Evolutionary conservation across 2,329 filamentous ascomycete species (phyloP), one percentile per base, ranked within the genome.

Genomic region (Daldinia sp.): DNA sequence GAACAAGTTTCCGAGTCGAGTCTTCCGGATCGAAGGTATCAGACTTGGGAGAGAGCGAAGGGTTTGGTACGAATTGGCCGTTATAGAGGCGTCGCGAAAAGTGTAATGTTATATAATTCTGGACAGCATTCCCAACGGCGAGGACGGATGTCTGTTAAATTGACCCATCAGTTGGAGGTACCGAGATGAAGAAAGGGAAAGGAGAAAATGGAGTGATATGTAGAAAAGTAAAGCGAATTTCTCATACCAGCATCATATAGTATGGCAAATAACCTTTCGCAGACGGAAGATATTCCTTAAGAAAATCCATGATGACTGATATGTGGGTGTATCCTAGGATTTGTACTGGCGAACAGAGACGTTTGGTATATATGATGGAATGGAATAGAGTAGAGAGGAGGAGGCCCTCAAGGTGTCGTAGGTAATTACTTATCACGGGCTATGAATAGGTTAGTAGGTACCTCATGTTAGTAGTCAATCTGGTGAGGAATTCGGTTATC

Each of bases 11-110:
- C 72, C 84, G 78, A 30, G 83, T 80, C 72, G 84, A 82, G 75
- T 88, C 86, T 23, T 87, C 86, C 12, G 84, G 83, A 75, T 87
- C 81, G 78, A 80, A 82, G 41, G 74, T 77, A 51, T 78, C 75
- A 59, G 82, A 79, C 63, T 77, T 81, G 54, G 81, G 75, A 9
- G 79, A 80, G 10, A 87, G 79, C 35, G 80, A 77, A 42, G 79
- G 66, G 82, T 88, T 88, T 60, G 82, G 80, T 20, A 89, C 81
- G 74, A 88, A 89, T 70, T 82, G 82, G 68, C 89, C 89, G 74
- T 91, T 89, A 85, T 98, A 99, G 77, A 98, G 88, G 79, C 93
- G 91, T n/a, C 90, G 89, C 6, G 94, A 94, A 82, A 93, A 97
- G 79, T 90, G 86, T 3, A 94, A 86, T 18, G 93, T 97, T 39